Base-by-base conservation (phyloP, 2,329 filamentous ascomycete species). In the Rhynchosporium secalis region DNA sequence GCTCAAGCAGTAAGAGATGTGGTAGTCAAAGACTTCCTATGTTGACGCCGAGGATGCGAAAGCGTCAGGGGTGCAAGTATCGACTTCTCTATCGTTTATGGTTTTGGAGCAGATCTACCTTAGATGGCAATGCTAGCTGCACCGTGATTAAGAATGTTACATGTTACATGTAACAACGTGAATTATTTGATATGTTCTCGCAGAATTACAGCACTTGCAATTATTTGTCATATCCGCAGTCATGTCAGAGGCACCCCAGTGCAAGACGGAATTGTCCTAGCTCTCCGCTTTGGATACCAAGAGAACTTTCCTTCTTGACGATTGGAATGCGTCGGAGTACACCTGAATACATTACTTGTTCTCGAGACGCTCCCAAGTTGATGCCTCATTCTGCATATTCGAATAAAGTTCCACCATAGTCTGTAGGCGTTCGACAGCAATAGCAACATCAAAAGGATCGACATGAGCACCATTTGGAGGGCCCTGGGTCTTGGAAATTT, bases 341-440 rank as follows among this genome's bases (percentile, higher is more conserved):
- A 52, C 29, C 8, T 63, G 15, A 13, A 63, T 51, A 36, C 61
- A 63, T 51, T 56, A 56, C 26, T 63, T 63, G 29, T 63, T 63
- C 10, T 56, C 57, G 3, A 63, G 52, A 9, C 61, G 56, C 31
- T 63, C n/a, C 61, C 61, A 63, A 13, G 51, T 51, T 52, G 61
- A 38, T 46, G 57, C 57, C 29, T 43, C 51, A 2, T 47, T 36
- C 31, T 63, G 57, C 10, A 63, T 63, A 15, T 63, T 55, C 2
- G n/a, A 38, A 41, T 54, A 61, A 26, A 58, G 61, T n/a, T 58
- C 62, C 9, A 48, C 40, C 54, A 64, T 58, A n/a, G 40, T 43
- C 10, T n/a, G 40, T 15, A 13, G 10, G 12, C 10, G 15, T 43
- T 43, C 10, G 4, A 28, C 20, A 20, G 38, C 56, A 31, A 13